These are phyloP conservation scores for Aegilops tauschii DNA, from an alignment of 176 grass and related monocot genomes.

Conservation along the genomic window DNA sequence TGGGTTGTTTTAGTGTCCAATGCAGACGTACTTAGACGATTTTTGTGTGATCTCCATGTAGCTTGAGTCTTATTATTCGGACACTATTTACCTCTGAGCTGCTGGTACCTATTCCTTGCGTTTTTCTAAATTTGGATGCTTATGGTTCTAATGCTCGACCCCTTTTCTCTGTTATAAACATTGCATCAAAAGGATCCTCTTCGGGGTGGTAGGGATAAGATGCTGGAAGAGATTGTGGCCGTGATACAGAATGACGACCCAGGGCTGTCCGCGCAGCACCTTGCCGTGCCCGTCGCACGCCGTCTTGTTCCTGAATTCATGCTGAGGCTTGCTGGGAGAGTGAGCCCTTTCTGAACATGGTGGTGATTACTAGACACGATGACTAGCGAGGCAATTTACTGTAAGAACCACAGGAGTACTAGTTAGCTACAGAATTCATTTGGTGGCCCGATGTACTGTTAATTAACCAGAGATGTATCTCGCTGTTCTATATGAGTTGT, in stretches of 20 bases:
- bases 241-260: constrained; percentile 48
- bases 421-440: not conserved
- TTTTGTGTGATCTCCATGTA: not conserved
- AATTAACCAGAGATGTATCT: not conserved
- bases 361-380: too few relatives aligned
- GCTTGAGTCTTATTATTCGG: not conserved
- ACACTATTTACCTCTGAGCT: not conserved
- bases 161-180: constrained; percentile 1
- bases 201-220: constrained; percentile 79
- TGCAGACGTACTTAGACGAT: not conserved
- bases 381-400: not conserved
- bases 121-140: not conserved
- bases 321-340: constrained; percentile 68
- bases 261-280: constrained; percentile 12
- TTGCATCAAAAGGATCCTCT: constrained; percentile 75
- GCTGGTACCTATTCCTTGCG: not conserved
- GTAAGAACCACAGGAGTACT: constrained; percentile 2
- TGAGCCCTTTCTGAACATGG: constrained; percentile 76
- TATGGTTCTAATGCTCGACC: not conserved
- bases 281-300: constrained; percentile 47
- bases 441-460: not conserved
- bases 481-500: not conserved
- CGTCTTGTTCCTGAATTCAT: constrained; percentile 95
- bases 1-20: not conserved
- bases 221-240: constrained; percentile 69